phyloP scores from a whole-genome alignment of 2,329 filamentous ascomycete genomes.

The Colletotrichum sansevieriae region DNA sequence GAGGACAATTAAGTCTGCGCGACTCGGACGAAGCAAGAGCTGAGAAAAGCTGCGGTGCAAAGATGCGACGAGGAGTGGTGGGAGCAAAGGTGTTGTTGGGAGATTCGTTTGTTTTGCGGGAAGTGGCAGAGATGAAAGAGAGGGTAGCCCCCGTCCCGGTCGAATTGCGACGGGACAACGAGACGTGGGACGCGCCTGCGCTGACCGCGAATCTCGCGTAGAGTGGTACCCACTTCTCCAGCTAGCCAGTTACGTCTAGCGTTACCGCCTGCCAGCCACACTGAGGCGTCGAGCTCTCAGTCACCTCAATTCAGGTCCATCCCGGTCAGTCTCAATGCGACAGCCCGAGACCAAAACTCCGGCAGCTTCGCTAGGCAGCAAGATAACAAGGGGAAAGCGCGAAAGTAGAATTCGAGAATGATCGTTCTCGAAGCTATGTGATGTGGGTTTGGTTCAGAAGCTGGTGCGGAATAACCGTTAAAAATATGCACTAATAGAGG shows the following conservation, averaged over 20 bases:
- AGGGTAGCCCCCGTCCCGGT: slow-evolving; percentile 21
- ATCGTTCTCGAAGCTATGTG: too few relatives aligned
- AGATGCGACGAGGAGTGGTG: slow-evolving; percentile 16
- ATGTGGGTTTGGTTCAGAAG: too few relatives aligned
- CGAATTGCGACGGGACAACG: slow-evolving; percentile 41
- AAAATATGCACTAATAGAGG: too few relatives aligned
- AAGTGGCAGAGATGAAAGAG: slow-evolving; percentile 34
- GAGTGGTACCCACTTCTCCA: slow-evolving; percentile 31
- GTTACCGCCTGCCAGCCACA: slow-evolving; percentile 21
- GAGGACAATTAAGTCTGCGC: slow-evolving; percentile 15
- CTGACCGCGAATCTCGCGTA: slow-evolving; percentile 43
- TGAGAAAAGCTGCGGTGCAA: not conserved
- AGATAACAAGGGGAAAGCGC: too few relatives aligned
- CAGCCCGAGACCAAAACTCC: too few relatives aligned
- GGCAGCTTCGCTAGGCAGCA: too few relatives aligned
- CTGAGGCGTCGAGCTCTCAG: slow-evolving; percentile 5
- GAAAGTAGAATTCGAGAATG: too few relatives aligned
- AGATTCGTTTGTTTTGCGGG: slow-evolving; percentile 26
- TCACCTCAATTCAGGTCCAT: not conserved
- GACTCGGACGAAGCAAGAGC: slow-evolving; percentile 10
- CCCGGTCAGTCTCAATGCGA: too few relatives aligned
- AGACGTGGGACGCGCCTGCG: slow-evolving; percentile 40
- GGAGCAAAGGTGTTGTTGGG: slow-evolving; percentile 21
- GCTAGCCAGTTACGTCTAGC: slow-evolving; percentile 9
- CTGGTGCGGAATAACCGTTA: too few relatives aligned